Evolutionary conservation across 352 stramenopile species (phyloP).

Genomic region (Phytophthora constricta): DNA sequence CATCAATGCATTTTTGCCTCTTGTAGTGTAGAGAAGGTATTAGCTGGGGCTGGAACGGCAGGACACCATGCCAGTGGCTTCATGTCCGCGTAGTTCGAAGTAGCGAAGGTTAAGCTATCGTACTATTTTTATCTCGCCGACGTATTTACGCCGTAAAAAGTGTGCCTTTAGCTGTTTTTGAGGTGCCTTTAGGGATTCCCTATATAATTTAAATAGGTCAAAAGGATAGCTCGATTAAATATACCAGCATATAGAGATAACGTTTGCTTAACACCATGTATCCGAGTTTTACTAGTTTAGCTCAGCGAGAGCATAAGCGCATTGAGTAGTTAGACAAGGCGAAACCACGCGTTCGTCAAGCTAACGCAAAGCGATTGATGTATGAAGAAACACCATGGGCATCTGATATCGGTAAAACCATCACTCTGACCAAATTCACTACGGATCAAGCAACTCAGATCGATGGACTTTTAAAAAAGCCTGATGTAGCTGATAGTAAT

Average conservation of each 20-base stretch:
- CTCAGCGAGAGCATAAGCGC: slow-evolving; percentile 2
- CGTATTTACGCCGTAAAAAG: no score
- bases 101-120: no score
- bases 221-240: background rate
- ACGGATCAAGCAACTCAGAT: background rate
- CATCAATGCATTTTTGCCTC: no score
- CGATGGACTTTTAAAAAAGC: slow-evolving; percentile 3
- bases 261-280: background rate
- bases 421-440: background rate
- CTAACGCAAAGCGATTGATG: slow-evolving; percentile 1
- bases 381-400: slow-evolving; percentile 5
- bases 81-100: no score
- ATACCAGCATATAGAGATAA: background rate
- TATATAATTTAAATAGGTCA: background rate
- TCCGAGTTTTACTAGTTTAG: slow-evolving; percentile 6
- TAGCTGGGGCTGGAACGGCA: no score
- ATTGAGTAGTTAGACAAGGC: slow-evolving; percentile 2
- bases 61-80: no score
- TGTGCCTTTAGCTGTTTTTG: no score
- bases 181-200: no score
- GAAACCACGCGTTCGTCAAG: background rate
- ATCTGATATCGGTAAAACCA: background rate
- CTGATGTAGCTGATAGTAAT: background rate
- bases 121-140: no score
- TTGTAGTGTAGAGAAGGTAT: no score